A percentile compares a stretch with the other conserved stretches of the same genome.
These are phyloP conservation scores for Fusarium penzigii DNA, from an alignment of 2,329 filamentous ascomycete species.

Conservation along the genomic window DNA sequence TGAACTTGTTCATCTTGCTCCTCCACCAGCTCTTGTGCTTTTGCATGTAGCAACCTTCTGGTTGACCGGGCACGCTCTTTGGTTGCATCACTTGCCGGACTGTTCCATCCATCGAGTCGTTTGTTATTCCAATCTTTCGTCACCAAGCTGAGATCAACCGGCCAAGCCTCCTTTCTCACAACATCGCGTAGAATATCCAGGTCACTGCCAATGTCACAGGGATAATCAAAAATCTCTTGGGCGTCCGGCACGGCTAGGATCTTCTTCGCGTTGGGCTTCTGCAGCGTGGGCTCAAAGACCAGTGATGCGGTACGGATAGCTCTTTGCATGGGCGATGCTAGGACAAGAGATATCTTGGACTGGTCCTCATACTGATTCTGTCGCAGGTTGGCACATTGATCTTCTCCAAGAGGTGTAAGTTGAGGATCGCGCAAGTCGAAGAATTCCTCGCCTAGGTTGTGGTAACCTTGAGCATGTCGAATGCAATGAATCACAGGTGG, in stretches of 20 bases:
- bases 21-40: constrained; percentile 3
- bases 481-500: constrained; percentile 17
- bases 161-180: constrained; percentile 8
- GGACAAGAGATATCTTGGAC: constrained; percentile 15
- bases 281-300: constrained; percentile 9
- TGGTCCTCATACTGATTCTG: constrained; percentile 17
- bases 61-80: constrained; percentile 13
- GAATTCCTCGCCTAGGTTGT: constrained; percentile 21
- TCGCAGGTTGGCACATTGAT: constrained; percentile 16
- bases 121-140: constrained; percentile 13
- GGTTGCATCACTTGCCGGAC: constrained; percentile 14
- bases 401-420: constrained; percentile 18
- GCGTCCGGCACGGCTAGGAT: constrained; percentile 20
- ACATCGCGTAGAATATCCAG: neutral
- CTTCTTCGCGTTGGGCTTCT: constrained; percentile 1
- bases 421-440: constrained; percentile 16
- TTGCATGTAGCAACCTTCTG: constrained; percentile 14
- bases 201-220: constrained; percentile 14
- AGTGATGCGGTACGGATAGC: constrained; percentile 16
- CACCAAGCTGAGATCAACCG: constrained; percentile 16
- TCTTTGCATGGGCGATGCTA: constrained; percentile 15
- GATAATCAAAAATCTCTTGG: constrained; percentile 20
- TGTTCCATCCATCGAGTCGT: constrained; percentile 16
- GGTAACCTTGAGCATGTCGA: constrained; percentile 18
- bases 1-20: constrained; percentile 11